phyloP scores from a whole-genome alignment of 768 basidiomycete species.

The Thelephora aurantiotincta region DNA sequence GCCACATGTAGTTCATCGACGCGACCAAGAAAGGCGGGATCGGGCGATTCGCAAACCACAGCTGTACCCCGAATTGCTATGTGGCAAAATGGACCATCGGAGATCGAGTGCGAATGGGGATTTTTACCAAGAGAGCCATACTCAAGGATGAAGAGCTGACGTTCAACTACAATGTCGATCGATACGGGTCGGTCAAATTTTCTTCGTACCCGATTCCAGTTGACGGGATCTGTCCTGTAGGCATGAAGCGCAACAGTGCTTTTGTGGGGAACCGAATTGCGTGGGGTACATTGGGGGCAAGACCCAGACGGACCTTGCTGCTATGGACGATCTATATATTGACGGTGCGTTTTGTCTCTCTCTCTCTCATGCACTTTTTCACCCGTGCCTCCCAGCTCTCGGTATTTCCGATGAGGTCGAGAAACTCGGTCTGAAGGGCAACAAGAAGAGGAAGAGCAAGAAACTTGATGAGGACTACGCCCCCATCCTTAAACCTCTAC shows the following conservation, averaged over 20 bases:
- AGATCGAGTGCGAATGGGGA: conserved; percentile 85
- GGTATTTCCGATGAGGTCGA: conserved; percentile 92
- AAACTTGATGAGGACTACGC: conserved; percentile 92
- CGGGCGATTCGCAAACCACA: conserved; percentile 95
- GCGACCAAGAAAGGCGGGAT: conserved; percentile 95
- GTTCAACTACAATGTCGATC: conserved; percentile 99
- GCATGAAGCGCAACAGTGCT: conserved; percentile 89
- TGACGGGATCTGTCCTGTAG: conserved; percentile 23
- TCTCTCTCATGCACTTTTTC: not conserved
- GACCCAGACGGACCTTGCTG: conserved; percentile 90
- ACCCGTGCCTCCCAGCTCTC: conserved; percentile 40
- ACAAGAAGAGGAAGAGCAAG: conserved; percentile 78
- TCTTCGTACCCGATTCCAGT: not conserved
- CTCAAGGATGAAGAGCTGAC: conserved; percentile 79
- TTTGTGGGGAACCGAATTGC: conserved; percentile 91
- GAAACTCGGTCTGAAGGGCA: conserved; percentile 68
- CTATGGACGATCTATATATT: conserved; percentile 89
- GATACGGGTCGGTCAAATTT: conserved; percentile 67
- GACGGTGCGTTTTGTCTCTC: conserved; percentile 43
- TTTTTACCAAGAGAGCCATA: conserved; percentile 81
- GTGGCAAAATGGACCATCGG: conserved; percentile 98
- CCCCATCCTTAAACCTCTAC: conserved; percentile 67
- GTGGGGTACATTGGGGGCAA: conserved; percentile 96
- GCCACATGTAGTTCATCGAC: conserved; percentile 74
- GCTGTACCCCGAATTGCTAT: conserved; percentile 93